Evolutionary conservation across 1,284 basidiomycete genomes (phyloP), one percentile per base, ranked within the genome.

Genomic region (Moesziomyces aphidis): DNA sequence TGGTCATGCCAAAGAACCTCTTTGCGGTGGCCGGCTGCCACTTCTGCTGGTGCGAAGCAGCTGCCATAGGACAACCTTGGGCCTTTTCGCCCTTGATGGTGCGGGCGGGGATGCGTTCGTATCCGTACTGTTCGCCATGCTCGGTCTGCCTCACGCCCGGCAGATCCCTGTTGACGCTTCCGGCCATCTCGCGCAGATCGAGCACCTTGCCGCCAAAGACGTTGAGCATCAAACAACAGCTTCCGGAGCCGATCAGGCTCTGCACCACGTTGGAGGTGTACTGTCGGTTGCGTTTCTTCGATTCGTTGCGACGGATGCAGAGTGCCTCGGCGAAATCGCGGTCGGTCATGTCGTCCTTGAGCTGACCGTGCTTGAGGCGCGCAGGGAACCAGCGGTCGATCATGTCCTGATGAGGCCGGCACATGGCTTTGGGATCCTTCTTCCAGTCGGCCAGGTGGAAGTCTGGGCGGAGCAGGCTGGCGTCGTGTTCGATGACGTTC

Each of bases 361-460:
- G 39, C 36, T 64, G 52, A 21, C 61, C 61, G 48, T 64, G 56
- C 54, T 64, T 70, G 61, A 53, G 57, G 11, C 46, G 61, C 5
- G 63, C 50, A 5, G 70, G 70, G 64, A 73, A 73, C 60, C 63
- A 73, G 5, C 64, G 70, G 26, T 73, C 70, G 50, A 73, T 73
- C 50, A 73, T 50, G 13, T 73, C 70, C 31, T 73, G 70, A 44
- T 73, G 70, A 7, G 70, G 70, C 23, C 70, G 64, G 15, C 31
- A 49, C 61, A 73, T 63, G 24, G 70, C 64, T 7, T 43, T 34
- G 0, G 60, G 57, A 28, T 73, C 70, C 13, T 28, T 31, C 43
- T 52, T 60, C 54, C 56, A 61, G 45, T 73, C 64, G 39, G 64
- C 70, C 1, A 60, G 53, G 42, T 63, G 49, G 50, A 56, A 63